Conservation (phyloP, 2,329 filamentous ascomycete species). For the Aureobasidium sp. region DNA sequence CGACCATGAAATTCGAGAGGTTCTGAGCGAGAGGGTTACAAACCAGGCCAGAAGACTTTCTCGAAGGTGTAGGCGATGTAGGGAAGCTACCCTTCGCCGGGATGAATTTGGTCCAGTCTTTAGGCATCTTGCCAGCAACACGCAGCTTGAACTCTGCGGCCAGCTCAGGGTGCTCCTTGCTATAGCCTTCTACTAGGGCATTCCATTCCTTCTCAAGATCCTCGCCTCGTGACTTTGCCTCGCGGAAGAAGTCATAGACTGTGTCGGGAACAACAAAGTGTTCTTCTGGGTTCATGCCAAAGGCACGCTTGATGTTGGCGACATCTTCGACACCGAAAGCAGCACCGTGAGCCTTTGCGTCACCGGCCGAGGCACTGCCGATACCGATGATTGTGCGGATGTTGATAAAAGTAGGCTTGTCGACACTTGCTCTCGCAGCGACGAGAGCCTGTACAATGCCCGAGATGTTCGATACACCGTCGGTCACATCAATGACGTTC, state of each 20-base stretch:
- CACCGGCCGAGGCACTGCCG: constrained; percentile 43
- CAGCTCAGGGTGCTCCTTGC: constrained; percentile 43
- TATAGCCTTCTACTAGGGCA: constrained; percentile 38
- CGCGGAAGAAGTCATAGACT: constrained; percentile 48
- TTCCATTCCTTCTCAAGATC: constrained; percentile 45
- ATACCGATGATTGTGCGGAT: constrained; percentile 51
- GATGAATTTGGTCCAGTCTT: constrained; percentile 45
- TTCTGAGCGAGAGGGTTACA: constrained; percentile 32
- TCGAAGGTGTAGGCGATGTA: constrained; percentile 41
- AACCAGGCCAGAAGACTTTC: constrained; percentile 43
- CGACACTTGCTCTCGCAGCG: constrained; percentile 27
- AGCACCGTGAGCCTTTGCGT: constrained; percentile 52
- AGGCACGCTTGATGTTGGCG: constrained; percentile 46
- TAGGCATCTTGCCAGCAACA: constrained; percentile 41
- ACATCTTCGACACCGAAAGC: constrained; percentile 51
- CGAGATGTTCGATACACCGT: constrained; percentile 48
- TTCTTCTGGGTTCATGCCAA: constrained; percentile 43
- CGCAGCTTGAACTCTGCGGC: constrained; percentile 43
- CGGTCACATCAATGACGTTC: constrained; percentile 48
- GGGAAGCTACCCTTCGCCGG: constrained; percentile 42
- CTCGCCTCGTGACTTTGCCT: constrained; percentile 41
- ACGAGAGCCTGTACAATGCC: constrained; percentile 42
- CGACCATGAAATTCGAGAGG: constrained; percentile 30
- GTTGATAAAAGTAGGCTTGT: constrained; percentile 51
- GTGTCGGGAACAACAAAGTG: constrained; percentile 34